Evolutionary conservation across 768 basidiomycete species (phyloP), one percentile per base, ranked within the genome.

Genomic region (Sutorius australiensis): DNA sequence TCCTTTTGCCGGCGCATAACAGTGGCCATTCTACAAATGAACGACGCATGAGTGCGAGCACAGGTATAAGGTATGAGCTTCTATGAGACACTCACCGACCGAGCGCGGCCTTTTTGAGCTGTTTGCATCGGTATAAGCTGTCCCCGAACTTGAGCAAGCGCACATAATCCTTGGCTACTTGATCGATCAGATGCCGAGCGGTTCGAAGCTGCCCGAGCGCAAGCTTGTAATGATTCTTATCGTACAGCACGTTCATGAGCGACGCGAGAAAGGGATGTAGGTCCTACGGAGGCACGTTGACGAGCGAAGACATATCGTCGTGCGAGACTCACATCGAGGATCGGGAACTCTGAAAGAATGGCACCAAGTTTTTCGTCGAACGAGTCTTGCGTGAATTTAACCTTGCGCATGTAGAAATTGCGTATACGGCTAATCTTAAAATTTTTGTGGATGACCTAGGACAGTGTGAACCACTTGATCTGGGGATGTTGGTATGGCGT

Each of bases 211-310:
- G 97, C 54, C 97, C 95, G 40, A 99, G 77, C 3, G 97, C 97
- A 48, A 99, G 89, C 75, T 98, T 98, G 83, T 98, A 98, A 69
- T 99, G 95, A 68, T 98, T 98, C 76, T 98, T 98, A 80, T 99
- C 97, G 72, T 99, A 99, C 38, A 99, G 81, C 14, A 99, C 97
- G 72, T 99, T 99, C 81, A 99, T 85, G 16, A 99, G 78, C 2
- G 94, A 95, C 2, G 92, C 81, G 16, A 98, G 77, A 78, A 98
- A 99, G 2, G 97, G 97, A 70, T 99, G 97, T 10, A 99, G 79
- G 67, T 98, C 95, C 79, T 83, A 64, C 4, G 38, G 51, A 47
- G 50, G 36, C 19, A 48, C 10, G 33, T 57, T 50, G 37, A 55
- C 55, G 46, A 38, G 32, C 16, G 33, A 13, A 38, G 45, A n/a